phyloP scores from a whole-genome alignment of 2,329 filamentous ascomycete genomes.

The Neopestalotiopsis clavispora region DNA sequence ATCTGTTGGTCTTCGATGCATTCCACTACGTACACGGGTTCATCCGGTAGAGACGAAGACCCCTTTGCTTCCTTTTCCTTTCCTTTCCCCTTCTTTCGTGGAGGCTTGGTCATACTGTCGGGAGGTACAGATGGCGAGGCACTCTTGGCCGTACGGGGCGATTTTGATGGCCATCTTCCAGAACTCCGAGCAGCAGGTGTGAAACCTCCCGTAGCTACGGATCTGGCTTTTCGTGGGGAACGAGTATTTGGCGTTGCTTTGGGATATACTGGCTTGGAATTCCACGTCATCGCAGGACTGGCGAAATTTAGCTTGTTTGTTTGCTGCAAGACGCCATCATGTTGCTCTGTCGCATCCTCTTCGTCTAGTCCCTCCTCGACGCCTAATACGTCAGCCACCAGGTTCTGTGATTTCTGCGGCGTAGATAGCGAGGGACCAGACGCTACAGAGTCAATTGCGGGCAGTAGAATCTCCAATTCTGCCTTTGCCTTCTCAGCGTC shows the following conservation, averaged over 20 bases:
- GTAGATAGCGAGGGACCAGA: constrained; percentile 45
- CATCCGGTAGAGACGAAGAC: constrained; percentile 29
- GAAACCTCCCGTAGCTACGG: constrained; percentile 26
- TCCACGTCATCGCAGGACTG: constrained; percentile 6
- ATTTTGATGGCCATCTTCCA: constrained; percentile 20
- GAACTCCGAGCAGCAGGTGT: constrained; percentile 31
- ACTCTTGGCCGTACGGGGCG: not conserved
- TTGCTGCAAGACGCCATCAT: constrained; percentile 34
- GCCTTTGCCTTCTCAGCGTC: constrained; percentile 25
- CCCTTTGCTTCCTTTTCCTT: constrained; percentile 13
- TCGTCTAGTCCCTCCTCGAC: constrained; percentile 27
- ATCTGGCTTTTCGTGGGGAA: not conserved
- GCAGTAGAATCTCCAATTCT: constrained; percentile 29
- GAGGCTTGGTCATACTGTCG: constrained; percentile 1
- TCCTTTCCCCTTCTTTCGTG: constrained; percentile 9
- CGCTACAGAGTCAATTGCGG: constrained; percentile 27
- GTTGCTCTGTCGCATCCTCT: constrained; percentile 26
- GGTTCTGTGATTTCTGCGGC: constrained; percentile 38
- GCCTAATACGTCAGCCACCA: constrained; percentile 25
- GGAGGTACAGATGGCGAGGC: not conserved
- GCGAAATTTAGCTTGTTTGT: constrained; percentile 25
- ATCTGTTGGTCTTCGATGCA: constrained; percentile 47
- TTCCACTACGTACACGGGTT: constrained; percentile 48
- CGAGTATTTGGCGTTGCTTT: not conserved
- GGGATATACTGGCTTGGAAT: not conserved